These are phyloP conservation scores for Deuterostichococcus epilithicus DNA, from an alignment of 139 green algal genomes.

Conservation along the genomic window DNA sequence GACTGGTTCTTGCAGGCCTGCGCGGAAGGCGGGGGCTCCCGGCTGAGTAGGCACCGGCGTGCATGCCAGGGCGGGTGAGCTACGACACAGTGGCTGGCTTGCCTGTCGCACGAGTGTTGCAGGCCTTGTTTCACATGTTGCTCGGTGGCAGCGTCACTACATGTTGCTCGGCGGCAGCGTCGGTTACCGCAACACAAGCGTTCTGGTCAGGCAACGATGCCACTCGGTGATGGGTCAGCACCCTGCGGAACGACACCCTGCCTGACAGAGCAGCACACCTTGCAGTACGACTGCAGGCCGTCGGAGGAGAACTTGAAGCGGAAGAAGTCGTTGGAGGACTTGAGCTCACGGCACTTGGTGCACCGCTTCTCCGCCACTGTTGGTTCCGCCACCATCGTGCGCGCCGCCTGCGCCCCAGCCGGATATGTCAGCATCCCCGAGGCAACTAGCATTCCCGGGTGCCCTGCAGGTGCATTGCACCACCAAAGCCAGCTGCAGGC, in stretches of 20 bases:
- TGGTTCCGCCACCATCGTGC: background rate
- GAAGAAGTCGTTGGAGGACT: background rate
- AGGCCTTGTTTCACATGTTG: too few relatives aligned
- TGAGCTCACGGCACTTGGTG: background rate
- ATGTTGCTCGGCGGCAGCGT: background rate
- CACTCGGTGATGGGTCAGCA: background rate
- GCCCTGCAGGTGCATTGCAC: too few relatives aligned
- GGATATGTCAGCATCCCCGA: too few relatives aligned
- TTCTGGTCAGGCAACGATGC: background rate
- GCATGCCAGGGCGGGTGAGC: too few relatives aligned
- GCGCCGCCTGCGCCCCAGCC: background rate
- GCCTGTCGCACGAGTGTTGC: too few relatives aligned
- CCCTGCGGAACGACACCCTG: background rate
- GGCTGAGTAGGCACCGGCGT: too few relatives aligned
- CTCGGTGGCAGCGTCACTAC: too few relatives aligned
- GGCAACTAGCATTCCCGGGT: too few relatives aligned
- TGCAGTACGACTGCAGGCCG: constrained; percentile 3
- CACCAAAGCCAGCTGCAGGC: too few relatives aligned
- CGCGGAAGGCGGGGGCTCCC: too few relatives aligned
- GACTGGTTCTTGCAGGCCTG: background rate
- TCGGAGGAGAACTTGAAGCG: background rate
- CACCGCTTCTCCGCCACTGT: background rate
- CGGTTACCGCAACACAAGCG: background rate
- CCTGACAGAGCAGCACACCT: background rate
- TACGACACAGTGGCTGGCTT: too few relatives aligned